Evolutionary conservation across 2,329 filamentous ascomycete species (phyloP).

Genomic region (Colletotrichum viniferum): DNA sequence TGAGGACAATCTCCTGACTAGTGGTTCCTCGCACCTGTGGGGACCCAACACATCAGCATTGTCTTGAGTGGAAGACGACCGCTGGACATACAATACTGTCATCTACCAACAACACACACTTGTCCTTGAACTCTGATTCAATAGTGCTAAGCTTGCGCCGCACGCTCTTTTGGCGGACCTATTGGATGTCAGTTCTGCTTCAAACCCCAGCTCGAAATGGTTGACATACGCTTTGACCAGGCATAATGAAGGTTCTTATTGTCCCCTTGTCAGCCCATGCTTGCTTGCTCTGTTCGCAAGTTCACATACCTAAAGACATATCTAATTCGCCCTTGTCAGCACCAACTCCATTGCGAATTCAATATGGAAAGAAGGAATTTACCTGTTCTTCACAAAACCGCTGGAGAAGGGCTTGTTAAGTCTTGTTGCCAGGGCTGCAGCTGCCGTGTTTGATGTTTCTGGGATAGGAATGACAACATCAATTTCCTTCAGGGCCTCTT

Average conservation of each 20-base stretch:
- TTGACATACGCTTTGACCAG: conserved; percentile 65
- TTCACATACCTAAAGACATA: conserved; percentile 2
- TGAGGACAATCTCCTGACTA: conserved; percentile 63
- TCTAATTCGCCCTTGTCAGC: conserved; percentile 70
- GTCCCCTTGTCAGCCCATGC: background rate
- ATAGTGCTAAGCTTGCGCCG: conserved; percentile 90
- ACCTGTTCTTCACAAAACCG: conserved; percentile 88
- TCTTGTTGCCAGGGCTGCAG: conserved; percentile 74
- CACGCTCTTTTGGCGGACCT: conserved; percentile 78
- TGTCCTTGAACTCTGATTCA: conserved; percentile 80
- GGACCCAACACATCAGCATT: background rate
- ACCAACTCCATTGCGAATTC: too few species aligned
- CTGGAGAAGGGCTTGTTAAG: conserved; percentile 79
- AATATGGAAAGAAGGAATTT: conserved; percentile 46
- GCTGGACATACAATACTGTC: conserved; percentile 67
- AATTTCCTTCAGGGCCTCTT: conserved; percentile 74
- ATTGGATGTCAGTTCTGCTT: conserved; percentile 24
- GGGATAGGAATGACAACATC: conserved; percentile 83
- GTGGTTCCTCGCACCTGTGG: conserved; percentile 80
- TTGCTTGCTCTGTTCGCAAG: background rate
- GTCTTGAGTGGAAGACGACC: background rate
- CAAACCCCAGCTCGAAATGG: background rate
- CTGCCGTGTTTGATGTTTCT: conserved; percentile 78
- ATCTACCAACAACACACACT: conserved; percentile 83
- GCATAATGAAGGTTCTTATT: conserved; percentile 73